phyloP scores from a whole-genome alignment of 2,329 filamentous ascomycete species.

The Claviceps citrina region DNA sequence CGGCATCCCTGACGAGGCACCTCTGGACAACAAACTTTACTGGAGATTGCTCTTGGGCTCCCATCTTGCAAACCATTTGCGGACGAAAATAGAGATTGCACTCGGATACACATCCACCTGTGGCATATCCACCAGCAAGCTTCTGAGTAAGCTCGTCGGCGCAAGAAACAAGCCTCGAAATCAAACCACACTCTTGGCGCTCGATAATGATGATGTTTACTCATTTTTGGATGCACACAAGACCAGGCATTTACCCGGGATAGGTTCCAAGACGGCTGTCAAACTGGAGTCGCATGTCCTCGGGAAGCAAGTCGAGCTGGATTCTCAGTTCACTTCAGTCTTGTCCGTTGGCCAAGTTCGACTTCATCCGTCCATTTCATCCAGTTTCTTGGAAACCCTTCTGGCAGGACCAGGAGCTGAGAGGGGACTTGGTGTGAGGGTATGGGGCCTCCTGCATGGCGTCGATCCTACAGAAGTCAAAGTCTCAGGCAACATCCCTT shows the following conservation, averaged over 20 bases:
- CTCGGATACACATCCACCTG: constrained; percentile 78
- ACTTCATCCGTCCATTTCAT: constrained; percentile 43
- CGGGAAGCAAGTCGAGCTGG: constrained; percentile 16
- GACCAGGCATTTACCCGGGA: constrained; percentile 68
- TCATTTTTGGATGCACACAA: constrained; percentile 61
- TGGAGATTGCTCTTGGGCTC: constrained; percentile 61
- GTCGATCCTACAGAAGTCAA: constrained; percentile 62
- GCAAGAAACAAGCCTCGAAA: constrained; percentile 72
- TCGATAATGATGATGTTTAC: constrained; percentile 39
- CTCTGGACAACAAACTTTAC: constrained; percentile 25
- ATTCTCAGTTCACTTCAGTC: constrained; percentile 23
- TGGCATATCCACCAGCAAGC: constrained; percentile 75
- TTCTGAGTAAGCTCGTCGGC: constrained; percentile 72
- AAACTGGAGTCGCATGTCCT: constrained; percentile 39
- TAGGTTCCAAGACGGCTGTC: constrained; percentile 54
- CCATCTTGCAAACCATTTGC: constrained; percentile 63
- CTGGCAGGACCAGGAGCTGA: constrained; percentile 55
- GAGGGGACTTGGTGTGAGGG: constrained; percentile 52
- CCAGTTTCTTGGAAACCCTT: constrained; percentile 49
- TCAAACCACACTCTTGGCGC: constrained; percentile 69
- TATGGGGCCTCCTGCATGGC: constrained; percentile 72
- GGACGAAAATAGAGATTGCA: constrained; percentile 54
- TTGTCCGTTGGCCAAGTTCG: constrained; percentile 55
- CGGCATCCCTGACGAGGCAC: constrained; percentile 8
- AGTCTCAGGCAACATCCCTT: constrained; percentile 54